Evolutionary conservation across 805 yeast species (phyloP).

Genomic region (Brettanomyces naardenensis): DNA sequence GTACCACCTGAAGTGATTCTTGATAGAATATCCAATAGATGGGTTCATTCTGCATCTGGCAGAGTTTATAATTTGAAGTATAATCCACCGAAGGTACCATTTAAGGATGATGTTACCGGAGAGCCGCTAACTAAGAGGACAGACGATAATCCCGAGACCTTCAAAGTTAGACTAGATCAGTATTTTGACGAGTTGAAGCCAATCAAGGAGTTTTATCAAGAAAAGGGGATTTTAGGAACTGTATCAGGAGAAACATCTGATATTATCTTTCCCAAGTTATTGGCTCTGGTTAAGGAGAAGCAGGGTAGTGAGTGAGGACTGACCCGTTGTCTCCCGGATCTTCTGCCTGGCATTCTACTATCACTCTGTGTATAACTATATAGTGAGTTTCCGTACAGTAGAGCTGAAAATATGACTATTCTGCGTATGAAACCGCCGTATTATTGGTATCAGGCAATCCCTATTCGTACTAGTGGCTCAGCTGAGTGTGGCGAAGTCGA

Average conservation of each 20-base stretch:
- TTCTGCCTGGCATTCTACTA: too few species aligned
- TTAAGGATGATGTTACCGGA: conserved; percentile 82
- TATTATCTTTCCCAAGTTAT: conserved; percentile 68
- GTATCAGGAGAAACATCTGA: conserved; percentile 80
- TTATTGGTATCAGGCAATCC: too few species aligned
- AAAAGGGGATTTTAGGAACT: conserved; percentile 39
- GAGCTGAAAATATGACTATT: too few species aligned
- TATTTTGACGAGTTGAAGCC: conserved; percentile 58
- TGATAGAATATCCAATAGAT: conserved; percentile 75
- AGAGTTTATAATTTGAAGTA: conserved; percentile 79
- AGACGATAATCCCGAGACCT: conserved; percentile 75
- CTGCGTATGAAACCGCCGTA: too few species aligned
- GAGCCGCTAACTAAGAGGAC: conserved; percentile 73
- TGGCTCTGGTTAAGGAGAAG: conserved; percentile 29
- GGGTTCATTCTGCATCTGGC: conserved; percentile 81
- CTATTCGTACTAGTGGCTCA: too few species aligned
- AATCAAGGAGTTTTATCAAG: conserved; percentile 51
- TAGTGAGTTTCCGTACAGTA: too few species aligned
- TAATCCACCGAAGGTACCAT: conserved; percentile 81
- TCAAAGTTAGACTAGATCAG: conserved; percentile 55
- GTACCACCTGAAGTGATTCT: conserved; percentile 83
- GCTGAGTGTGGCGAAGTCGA: too few species aligned
- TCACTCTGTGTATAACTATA: too few species aligned
- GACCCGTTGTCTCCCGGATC: too few species aligned
- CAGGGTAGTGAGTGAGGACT: too few species aligned